Conservation (phyloP, 306 rosid genomes). For the Lupinus albus region DNA sequence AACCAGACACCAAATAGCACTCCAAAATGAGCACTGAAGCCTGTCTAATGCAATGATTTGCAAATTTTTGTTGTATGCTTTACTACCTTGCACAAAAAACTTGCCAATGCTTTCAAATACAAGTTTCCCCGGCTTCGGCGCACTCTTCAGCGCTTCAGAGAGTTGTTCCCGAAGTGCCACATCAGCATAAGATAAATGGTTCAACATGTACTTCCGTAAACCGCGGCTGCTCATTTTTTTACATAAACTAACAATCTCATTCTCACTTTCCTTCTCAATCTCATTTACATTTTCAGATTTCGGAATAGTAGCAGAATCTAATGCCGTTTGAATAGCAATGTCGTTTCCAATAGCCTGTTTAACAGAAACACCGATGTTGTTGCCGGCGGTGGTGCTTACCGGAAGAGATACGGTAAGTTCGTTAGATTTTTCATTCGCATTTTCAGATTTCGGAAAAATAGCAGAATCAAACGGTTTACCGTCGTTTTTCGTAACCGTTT, state of each 20-base stretch:
- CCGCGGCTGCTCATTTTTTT: constrained; percentile 56
- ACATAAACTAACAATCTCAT: constrained; percentile 48
- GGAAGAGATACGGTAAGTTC: background rate
- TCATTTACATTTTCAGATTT: background rate
- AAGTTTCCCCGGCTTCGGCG: constrained; percentile 33
- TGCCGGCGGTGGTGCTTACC: background rate
- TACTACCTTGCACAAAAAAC: constrained; percentile 65
- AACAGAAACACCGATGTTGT: background rate
- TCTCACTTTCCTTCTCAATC: constrained; percentile 17
- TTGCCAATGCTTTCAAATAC: background rate
- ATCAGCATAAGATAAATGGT: constrained; percentile 34
- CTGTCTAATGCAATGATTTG: constrained; percentile 54
- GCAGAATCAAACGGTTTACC: background rate
- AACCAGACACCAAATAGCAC: constrained; percentile 54
- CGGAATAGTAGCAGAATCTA: background rate
- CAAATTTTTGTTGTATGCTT: constrained; percentile 48
- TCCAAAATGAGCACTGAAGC: constrained; percentile 57
- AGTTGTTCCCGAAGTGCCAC: constrained; percentile 43
- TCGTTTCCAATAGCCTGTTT: too few relatives aligned
- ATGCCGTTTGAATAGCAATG: too few relatives aligned
- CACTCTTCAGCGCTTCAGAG: constrained; percentile 51
- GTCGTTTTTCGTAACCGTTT: too few relatives aligned
- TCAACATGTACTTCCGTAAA: constrained; percentile 50
- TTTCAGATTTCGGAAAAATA: constrained; percentile 5
- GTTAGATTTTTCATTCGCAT: constrained; percentile 36